Percentiles rank a stretch among this genome's conserved stretches.
Conservation (phyloP, 495 filamentous ascomycete species). For the Xylaria acuta region DNA sequence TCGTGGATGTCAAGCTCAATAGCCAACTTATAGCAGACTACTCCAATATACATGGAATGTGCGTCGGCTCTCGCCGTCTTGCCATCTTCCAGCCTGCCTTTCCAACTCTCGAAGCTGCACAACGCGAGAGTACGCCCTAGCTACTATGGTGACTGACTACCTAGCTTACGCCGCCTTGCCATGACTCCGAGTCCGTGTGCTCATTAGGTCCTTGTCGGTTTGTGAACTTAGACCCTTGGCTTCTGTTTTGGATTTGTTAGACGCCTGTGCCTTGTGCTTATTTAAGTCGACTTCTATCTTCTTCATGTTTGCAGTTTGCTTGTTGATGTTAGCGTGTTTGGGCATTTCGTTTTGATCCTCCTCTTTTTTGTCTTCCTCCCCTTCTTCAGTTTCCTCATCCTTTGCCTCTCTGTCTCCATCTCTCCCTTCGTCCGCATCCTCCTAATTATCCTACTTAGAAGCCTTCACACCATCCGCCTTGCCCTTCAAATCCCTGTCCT, state of each 20-base stretch:
- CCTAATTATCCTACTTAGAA: conserved; percentile 20
- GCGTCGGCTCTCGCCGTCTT: neutral
- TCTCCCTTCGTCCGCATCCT: conserved; percentile 23
- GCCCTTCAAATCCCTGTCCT: conserved; percentile 23
- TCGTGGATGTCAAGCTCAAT: neutral
- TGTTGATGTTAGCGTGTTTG: neutral
- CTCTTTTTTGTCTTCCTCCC: neutral
- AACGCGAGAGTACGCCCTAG: neutral
- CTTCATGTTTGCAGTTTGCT: neutral
- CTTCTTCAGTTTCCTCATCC: neutral
- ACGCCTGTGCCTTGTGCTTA: neutral
- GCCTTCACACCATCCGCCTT: conserved; percentile 29
- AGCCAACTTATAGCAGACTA: neutral
- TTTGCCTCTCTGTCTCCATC: conserved; percentile 9
- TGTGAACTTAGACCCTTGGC: conserved; percentile 27
- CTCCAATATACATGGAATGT: neutral
- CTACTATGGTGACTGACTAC: neutral
- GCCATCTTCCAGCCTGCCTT: neutral
- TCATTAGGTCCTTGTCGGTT: conserved; percentile 27
- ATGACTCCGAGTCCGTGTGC: conserved; percentile 24
- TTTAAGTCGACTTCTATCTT: neutral
- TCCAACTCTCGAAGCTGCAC: neutral
- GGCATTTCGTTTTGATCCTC: neutral
- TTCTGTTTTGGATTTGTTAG: conserved; percentile 10
- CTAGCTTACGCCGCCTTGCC: neutral